A percentile compares a stretch with the other conserved stretches of the same genome.
phyloP scores from a whole-genome alignment of 140 eudicot genomes.

The Flaveria floridana region DNA sequence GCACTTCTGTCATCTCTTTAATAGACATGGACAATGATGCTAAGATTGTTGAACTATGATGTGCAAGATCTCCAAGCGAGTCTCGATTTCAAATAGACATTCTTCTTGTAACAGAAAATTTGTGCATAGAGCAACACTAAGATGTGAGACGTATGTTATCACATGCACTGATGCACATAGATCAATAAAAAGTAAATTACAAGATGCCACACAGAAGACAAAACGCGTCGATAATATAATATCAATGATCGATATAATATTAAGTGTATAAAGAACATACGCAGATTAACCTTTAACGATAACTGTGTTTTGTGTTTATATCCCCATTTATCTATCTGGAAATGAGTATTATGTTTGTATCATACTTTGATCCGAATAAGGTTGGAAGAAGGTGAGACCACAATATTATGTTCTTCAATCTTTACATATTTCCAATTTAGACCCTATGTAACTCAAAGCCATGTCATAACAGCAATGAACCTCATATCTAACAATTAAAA shows the following conservation, averaged over 20 bases:
- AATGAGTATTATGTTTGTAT: neutral
- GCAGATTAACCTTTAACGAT: neutral
- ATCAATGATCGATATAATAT: neutral
- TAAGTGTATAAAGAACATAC: neutral
- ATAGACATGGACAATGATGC: neutral
- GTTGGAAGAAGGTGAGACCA: no score
- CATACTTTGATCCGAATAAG: neutral
- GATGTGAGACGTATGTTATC: neutral
- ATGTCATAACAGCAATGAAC: neutral
- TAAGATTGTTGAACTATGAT: constrained; percentile 4
- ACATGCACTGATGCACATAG: neutral
- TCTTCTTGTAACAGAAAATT: neutral
- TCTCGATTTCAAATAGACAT: constrained; percentile 11
- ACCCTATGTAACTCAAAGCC: neutral
- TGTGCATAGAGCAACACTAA: neutral
- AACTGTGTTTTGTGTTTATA: neutral
- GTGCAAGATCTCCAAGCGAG: neutral
- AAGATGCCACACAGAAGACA: neutral
- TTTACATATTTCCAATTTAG: neutral
- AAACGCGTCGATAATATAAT: neutral
- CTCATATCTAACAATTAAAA: neutral
- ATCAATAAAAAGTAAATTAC: neutral
- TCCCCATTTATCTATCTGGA: neutral
- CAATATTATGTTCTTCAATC: neutral
- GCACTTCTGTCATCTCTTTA: neutral